A percentile compares a stretch with the other conserved stretches of the same genome.
Evolutionary conservation across 352 stramenopile species (phyloP).

Genomic region (Phytophthora aleatoria): DNA sequence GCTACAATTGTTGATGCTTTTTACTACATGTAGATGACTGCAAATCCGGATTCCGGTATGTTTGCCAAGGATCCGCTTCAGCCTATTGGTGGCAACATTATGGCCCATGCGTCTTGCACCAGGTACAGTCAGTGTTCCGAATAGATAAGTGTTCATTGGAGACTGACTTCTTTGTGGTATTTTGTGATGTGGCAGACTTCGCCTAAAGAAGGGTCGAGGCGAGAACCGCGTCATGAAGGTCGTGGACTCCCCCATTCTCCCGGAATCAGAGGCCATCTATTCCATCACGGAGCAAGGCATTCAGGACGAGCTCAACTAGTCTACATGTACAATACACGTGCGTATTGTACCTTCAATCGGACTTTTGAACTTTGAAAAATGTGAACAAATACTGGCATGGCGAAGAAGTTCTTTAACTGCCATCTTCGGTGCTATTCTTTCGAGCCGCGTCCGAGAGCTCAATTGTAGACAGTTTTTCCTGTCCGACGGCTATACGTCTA

Average conservation of each 20-base stretch:
- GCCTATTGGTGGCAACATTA: constrained; percentile 92
- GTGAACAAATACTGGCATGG: background rate
- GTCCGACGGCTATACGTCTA: too few relatives aligned
- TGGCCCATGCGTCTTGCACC: constrained; percentile 85
- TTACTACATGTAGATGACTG: constrained; percentile 69
- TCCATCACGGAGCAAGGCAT: constrained; percentile 96
- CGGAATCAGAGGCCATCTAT: constrained; percentile 98
- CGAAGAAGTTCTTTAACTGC: too few relatives aligned
- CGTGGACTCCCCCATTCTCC: constrained; percentile 96
- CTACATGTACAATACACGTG: constrained; percentile 25
- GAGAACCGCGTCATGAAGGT: constrained; percentile 99
- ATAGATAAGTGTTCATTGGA: background rate
- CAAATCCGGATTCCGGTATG: constrained; percentile 90
- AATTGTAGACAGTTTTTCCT: too few relatives aligned
- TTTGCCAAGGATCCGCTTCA: constrained; percentile 91
- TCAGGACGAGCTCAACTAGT: constrained; percentile 90
- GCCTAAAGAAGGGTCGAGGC: constrained; percentile 96
- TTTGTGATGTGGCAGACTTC: constrained; percentile 53
- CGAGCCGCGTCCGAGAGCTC: too few relatives aligned
- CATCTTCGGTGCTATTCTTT: too few relatives aligned
- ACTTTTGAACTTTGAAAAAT: constrained; percentile 15
- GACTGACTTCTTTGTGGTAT: background rate
- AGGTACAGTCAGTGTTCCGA: constrained; percentile 40
- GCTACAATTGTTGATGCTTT: background rate
- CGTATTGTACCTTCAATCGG: constrained; percentile 1